A percentile compares a stretch with the other conserved stretches of the same genome.
Conservation (phyloP, 2,329 filamentous ascomycete species). For the Phialocephala subalpina region DNA sequence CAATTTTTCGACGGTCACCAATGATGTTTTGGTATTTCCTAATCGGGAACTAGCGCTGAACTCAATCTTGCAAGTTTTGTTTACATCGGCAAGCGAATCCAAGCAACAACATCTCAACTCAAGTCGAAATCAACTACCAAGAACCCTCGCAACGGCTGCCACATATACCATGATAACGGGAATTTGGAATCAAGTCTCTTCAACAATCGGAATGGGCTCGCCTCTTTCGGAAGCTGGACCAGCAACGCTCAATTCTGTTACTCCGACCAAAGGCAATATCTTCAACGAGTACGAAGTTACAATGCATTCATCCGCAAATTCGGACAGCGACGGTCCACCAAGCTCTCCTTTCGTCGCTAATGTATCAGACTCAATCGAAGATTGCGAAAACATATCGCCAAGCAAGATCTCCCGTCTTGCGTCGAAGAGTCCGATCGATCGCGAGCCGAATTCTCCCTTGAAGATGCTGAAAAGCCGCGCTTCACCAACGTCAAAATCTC, state of each 20-base stretch:
- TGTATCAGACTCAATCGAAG: constrained; percentile 29
- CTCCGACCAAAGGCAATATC: constrained; percentile 22
- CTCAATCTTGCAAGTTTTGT: not conserved
- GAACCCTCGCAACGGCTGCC: not conserved
- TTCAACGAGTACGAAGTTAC: constrained; percentile 38
- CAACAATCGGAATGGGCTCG: constrained; percentile 34
- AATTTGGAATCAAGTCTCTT: constrained; percentile 30
- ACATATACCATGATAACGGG: constrained; percentile 23
- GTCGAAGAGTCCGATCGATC: constrained; percentile 37
- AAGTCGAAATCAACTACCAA: constrained; percentile 5
- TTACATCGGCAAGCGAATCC: not conserved
- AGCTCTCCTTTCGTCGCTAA: constrained; percentile 43
- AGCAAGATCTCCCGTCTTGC: constrained; percentile 35
- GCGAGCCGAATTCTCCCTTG: constrained; percentile 37
- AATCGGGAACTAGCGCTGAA: not conserved
- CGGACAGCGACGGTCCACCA: constrained; percentile 38
- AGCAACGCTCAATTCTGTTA: constrained; percentile 35
- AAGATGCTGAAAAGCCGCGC: constrained; percentile 43
- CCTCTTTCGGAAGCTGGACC: constrained; percentile 32
- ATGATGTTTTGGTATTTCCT: constrained; percentile 19
- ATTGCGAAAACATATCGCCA: constrained; percentile 43
- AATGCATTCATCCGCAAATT: constrained; percentile 30
- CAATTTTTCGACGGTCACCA: too few species aligned
- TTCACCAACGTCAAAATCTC: constrained; percentile 27
- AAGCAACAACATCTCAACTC: constrained; percentile 8